Evolutionary conservation across 371 early-diverging fungal genomes (phyloP), one percentile per base, ranked within the genome.

Genomic region (Mortierella polycephala): DNA sequence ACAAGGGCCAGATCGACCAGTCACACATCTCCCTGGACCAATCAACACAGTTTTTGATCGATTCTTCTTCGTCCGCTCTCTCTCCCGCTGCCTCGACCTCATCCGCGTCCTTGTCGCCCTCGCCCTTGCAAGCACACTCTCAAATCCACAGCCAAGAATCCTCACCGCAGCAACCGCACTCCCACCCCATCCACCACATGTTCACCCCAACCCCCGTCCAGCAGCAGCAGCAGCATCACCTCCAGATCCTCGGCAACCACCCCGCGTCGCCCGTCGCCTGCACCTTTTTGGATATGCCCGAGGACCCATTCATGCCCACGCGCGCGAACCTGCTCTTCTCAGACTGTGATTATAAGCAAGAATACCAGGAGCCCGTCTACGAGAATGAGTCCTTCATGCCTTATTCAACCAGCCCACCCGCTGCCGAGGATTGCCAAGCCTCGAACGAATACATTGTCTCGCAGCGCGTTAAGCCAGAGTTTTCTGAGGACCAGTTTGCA

Each of bases 241-340:
- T 79, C n/a, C 80, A 73, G 44, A 79, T 79, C 70, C 62, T 73
- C 13, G 80, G 80, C 11, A 65, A 79, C 62, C 80, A 79, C 49
- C 69, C 73, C 23, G 73, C 59, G 9, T 79, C 80, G 14, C 73
- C 80, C 2, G 79, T 71, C 30, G 53, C 49, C 46, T 64, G 70
- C 53, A 71, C 72, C n/a, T 77, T 72, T 57, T 69, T 77, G 21
- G 79, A 77, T 12, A 57, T 77, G 45, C 72, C 72, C 11, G 79
- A 68, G 23, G 79, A 77, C 30, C 69, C 79, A 7, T 77, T 77
- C 60, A 77, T 71, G 73, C 79, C 79, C 46, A 53, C 71, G 7
- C 77, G 77, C 39, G 59, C 79, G 40, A 65, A 69, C 66, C 44
- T 77, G n/a, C 71, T 77, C 56, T 79, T 72, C 52, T 49, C 70